phyloP scores from a whole-genome alignment of 2,329 filamentous ascomycete species.

The Coniochaeta prunicola region DNA sequence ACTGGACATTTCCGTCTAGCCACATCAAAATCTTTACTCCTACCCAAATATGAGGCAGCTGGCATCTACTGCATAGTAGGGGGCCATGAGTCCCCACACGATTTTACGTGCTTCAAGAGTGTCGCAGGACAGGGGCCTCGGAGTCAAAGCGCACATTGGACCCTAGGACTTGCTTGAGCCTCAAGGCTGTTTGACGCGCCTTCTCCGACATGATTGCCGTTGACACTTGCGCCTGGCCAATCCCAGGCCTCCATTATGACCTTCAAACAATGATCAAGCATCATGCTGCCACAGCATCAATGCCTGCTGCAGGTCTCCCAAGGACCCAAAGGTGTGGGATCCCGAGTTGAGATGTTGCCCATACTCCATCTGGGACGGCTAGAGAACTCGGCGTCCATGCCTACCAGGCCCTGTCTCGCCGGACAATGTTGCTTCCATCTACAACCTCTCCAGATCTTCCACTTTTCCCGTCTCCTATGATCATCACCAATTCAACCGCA shows the following conservation, averaged over 20 bases:
- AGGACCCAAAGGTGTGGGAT: not conserved
- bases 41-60: too few species aligned
- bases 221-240: slow-evolving; percentile 14
- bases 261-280: slow-evolving; percentile 24
- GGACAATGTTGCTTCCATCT: slow-evolving; percentile 2
- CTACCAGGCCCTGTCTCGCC: not conserved
- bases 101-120: slow-evolving; percentile 34
- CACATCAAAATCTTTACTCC: too few species aligned
- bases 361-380: not conserved
- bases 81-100: not conserved
- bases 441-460: slow-evolving; percentile 12
- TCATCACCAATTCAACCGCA: slow-evolving; percentile 19
- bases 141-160: slow-evolving; percentile 11
- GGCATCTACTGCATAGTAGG: too few species aligned
- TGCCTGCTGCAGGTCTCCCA: slow-evolving; percentile 8
- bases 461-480: slow-evolving; percentile 9
- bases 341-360: not conserved
- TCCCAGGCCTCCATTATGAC: slow-evolving; percentile 11
- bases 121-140: slow-evolving; percentile 36
- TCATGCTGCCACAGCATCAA: slow-evolving; percentile 15
- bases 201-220: slow-evolving; percentile 7
- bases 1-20: too few species aligned
- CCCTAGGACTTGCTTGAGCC: slow-evolving; percentile 9
- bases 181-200: slow-evolving; percentile 10
- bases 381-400: not conserved